Evolutionary conservation across 805 yeast genomes (phyloP).

Genomic region (Lipomyces yamanashiensis): DNA sequence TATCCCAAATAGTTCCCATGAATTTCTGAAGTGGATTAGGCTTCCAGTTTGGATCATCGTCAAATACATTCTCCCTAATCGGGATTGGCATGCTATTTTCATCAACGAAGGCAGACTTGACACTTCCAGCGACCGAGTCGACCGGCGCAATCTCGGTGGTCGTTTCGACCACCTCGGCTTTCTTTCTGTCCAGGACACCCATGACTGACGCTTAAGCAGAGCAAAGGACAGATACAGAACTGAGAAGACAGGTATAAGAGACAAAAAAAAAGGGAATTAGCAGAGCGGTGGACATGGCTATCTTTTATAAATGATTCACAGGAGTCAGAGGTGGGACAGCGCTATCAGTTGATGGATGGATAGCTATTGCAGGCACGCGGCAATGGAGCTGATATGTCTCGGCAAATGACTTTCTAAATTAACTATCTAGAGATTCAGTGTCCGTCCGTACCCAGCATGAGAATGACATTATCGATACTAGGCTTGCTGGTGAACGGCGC

Average conservation of each 20-base stretch:
- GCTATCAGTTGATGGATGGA: no score
- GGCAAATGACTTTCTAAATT: no score
- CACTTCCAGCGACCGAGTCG: not conserved
- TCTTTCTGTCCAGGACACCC: constrained; percentile 7
- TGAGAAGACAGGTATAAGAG: not conserved
- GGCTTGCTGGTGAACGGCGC: no score
- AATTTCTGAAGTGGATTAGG: constrained; percentile 7
- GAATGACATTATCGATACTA: no score
- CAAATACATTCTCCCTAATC: constrained; percentile 18
- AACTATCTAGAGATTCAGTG: no score
- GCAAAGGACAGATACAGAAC: not conserved
- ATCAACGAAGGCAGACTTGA: constrained; percentile 5
- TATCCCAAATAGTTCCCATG: constrained; percentile 28
- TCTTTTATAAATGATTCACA: no score
- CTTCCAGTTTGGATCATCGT: constrained; percentile 24
- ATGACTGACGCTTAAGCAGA: not conserved
- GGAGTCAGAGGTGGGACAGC: no score
- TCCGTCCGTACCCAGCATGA: no score
- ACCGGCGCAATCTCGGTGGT: constrained; percentile 1
- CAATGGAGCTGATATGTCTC: no score
- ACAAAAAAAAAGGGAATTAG: no score
- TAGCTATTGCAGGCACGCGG: no score
- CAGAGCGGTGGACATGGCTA: no score
- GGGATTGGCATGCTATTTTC: constrained; percentile 8
- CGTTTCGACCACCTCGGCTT: constrained; percentile 1